These are phyloP conservation scores for Dillenia suffruticosa DNA, from an alignment of 164 flowering plant species.

Conservation along the genomic window DNA sequence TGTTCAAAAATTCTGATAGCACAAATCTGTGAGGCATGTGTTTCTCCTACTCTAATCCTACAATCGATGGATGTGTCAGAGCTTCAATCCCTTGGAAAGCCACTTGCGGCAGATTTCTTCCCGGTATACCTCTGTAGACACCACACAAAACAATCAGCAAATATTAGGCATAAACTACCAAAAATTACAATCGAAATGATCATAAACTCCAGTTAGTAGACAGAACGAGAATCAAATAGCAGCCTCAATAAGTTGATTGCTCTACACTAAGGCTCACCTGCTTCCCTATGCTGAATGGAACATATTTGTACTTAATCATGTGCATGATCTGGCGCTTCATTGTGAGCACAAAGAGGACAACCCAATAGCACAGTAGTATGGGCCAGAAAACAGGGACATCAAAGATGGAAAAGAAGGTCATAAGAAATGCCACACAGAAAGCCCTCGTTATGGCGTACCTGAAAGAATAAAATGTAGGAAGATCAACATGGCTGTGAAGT, in stretches of 20 bases:
- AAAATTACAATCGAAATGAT: neutral
- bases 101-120: conserved; percentile 36
- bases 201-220: neutral
- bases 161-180: neutral
- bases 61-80: neutral
- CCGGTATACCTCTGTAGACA: conserved; percentile 47
- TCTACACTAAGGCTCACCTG: conserved; percentile 37
- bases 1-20: conserved; percentile 10
- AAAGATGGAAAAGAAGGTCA: conserved; percentile 74
- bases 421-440: conserved; percentile 58
- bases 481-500: too few relatives aligned
- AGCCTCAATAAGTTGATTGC: neutral
- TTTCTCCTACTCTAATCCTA: conserved; percentile 2
- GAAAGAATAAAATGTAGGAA: conserved; percentile 4
- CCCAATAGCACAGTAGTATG: conserved; percentile 67
- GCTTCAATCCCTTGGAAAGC: conserved; percentile 33
- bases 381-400: conserved; percentile 90
- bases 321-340: conserved; percentile 82
- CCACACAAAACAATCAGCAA: neutral
- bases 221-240: neutral
- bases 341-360: conserved; percentile 66
- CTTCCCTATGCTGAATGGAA: conserved; percentile 68
- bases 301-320: conserved; percentile 71
- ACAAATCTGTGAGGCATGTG: neutral
- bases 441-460: conserved; percentile 80